phyloP scores from a whole-genome alignment of 169 alveolate species.

The Eimeria brunetti region DNA sequence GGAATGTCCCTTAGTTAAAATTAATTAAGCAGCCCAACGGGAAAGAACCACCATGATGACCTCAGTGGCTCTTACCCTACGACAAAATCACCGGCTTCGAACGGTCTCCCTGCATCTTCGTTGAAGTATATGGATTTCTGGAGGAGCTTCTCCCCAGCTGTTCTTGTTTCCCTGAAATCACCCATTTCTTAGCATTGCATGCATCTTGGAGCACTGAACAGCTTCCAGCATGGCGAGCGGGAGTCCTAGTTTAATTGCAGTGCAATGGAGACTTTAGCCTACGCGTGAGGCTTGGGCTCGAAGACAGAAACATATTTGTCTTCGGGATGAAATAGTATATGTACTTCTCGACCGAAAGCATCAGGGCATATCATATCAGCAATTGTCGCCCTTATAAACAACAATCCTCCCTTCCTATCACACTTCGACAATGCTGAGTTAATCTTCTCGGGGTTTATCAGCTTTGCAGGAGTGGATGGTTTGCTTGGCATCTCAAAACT shows the following conservation, averaged over 20 bases:
- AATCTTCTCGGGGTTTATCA: neutral
- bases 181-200: neutral
- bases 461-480: slow-evolving; percentile 10
- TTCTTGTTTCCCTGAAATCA: neutral
- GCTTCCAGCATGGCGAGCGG: neutral
- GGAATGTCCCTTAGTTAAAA: no score
- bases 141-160: slow-evolving; percentile 11
- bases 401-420: neutral
- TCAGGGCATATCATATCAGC: neutral
- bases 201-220: neutral
- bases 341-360: slow-evolving; percentile 15
- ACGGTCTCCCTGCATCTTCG: slow-evolving; percentile 36
- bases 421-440: neutral
- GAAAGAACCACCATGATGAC: no score
- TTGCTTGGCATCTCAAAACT: neutral
- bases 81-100: slow-evolving; percentile 17
- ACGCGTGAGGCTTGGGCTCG: slow-evolving; percentile 9
- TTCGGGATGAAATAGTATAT: slow-evolving; percentile 31
- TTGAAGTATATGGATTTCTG: slow-evolving; percentile 41
- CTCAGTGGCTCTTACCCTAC: slow-evolving; percentile 2
- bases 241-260: neutral
- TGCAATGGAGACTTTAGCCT: neutral
- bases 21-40: neutral
- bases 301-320: slow-evolving; percentile 44
- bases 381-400: slow-evolving; percentile 3